Percentiles rank a stretch among this genome's conserved stretches.
Conservation (phyloP, 805 yeast genomes). For the Yamadazyma akitaensis region DNA sequence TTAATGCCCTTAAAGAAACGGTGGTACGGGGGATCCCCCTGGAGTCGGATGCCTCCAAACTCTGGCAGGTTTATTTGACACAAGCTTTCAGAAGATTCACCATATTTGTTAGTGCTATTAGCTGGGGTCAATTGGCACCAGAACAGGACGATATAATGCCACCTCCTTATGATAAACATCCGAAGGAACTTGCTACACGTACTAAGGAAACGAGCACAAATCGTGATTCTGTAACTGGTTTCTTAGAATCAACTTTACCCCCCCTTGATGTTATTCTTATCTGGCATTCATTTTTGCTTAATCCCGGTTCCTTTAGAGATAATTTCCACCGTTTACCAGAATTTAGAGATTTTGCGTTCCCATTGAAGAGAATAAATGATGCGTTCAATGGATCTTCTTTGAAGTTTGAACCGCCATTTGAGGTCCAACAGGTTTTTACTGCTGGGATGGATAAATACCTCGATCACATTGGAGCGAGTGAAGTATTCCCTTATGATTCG, state of each 20-base stretch:
- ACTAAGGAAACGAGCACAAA: too few relatives aligned
- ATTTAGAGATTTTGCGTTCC: slow-evolving; percentile 8
- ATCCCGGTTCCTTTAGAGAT: slow-evolving; percentile 17
- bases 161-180: too few relatives aligned
- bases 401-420: slow-evolving; percentile 3
- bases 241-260: slow-evolving; percentile 9
- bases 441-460: not conserved
- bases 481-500: slow-evolving; percentile 4
- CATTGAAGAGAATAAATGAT: slow-evolving; percentile 6
- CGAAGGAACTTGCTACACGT: too few relatives aligned
- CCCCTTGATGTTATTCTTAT: slow-evolving; percentile 23
- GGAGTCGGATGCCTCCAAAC: slow-evolving; percentile 7
- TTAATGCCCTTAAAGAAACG: slow-evolving; percentile 14
- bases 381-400: slow-evolving; percentile 10
- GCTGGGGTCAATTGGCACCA: too few relatives aligned
- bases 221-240: too few relatives aligned
- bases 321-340: slow-evolving; percentile 11
- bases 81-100: slow-evolving; percentile 22
- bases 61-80: slow-evolving; percentile 23
- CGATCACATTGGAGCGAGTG: not conserved
- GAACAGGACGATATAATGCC: too few relatives aligned
- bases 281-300: slow-evolving; percentile 22
- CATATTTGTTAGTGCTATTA: slow-evolving; percentile 17
- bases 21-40: not conserved
- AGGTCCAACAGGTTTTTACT: not conserved